These are phyloP conservation scores for Saraca asoca DNA, from an alignment of 331 rosid genomes.

Conservation along the genomic window DNA sequence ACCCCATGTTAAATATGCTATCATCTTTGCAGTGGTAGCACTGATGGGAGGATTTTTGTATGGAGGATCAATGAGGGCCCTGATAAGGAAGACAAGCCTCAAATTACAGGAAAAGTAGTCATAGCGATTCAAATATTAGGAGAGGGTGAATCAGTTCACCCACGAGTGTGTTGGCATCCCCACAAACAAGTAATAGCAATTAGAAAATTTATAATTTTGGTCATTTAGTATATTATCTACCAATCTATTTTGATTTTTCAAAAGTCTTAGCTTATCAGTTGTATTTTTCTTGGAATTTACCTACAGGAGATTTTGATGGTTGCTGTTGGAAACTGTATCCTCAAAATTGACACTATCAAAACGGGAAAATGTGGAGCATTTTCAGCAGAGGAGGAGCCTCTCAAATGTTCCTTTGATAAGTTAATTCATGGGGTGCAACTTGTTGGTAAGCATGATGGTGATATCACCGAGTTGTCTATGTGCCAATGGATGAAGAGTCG, in stretches of 20 bases:
- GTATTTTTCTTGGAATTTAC: slow-evolving; percentile 24
- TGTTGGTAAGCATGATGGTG: slow-evolving; percentile 88
- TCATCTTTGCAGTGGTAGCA: slow-evolving; percentile 62
- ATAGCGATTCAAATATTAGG: slow-evolving; percentile 79
- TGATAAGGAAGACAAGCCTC: slow-evolving; percentile 90
- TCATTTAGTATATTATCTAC: slow-evolving; percentile 25
- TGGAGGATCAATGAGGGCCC: slow-evolving; percentile 97
- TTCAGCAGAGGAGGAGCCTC: slow-evolving; percentile 88
- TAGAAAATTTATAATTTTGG: slow-evolving; percentile 14
- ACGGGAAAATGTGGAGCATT: slow-evolving; percentile 69
- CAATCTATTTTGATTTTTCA: slow-evolving; percentile 13
- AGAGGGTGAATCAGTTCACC: slow-evolving; percentile 78
- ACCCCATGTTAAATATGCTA: slow-evolving; percentile 24
- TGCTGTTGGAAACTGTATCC: slow-evolving; percentile 74
- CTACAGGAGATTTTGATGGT: slow-evolving; percentile 89
- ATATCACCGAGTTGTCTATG: slow-evolving; percentile 93
- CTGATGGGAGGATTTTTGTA: slow-evolving; percentile 86
- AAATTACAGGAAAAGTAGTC: slow-evolving; percentile 83
- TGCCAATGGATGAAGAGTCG: slow-evolving; percentile 99
- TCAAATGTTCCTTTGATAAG: slow-evolving; percentile 75
- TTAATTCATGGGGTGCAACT: slow-evolving; percentile 86
- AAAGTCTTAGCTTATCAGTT: slow-evolving; percentile 14
- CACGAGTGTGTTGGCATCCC: slow-evolving; percentile 98
- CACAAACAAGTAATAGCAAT: slow-evolving; percentile 78
- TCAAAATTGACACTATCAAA: slow-evolving; percentile 83